Base-by-base conservation (phyloP, 192 early-diverging fungal species). In the Phlyctochytrium arcticum region DNA sequence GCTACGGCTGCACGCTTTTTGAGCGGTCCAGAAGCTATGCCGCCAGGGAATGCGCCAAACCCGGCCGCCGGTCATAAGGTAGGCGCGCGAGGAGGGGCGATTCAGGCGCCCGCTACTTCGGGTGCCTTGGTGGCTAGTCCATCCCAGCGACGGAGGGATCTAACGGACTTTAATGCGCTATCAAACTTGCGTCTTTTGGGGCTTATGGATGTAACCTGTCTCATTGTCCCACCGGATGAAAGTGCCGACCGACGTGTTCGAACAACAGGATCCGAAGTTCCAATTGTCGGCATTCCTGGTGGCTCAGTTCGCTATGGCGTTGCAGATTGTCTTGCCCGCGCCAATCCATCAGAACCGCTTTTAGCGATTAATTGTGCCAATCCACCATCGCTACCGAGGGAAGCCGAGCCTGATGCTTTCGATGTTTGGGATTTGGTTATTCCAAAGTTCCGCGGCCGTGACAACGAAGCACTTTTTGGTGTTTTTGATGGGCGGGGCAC, bases 391-490 rank as follows among this genome's bases (percentile, higher is more conserved):
- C 10, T 27, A 21, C 3, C 66, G 2, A 34, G n/a, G 36, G 36
- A 54, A 21, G 21, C 36, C 5, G 67, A 67, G 9, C 76, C 77
- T 29, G 86, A 90, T 21, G 80, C 85, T 47, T 69, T 95, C 6
- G 83, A 87, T 3, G 82, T 88, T 12, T 93, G 92, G 91, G 93
- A 95, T 68, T 68, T 92, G 10, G 93, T 92, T 5, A 81, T 89
- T 68, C 89, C 93, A 12, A 80, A 88, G 39, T 91, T 95, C 66
- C 78, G 91, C 35, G 86, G 82, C 36, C 76, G 85, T n/a, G 90
- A 92, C 30, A 91, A 95, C 61, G 93, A 95, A 65, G 89, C 87
- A 32, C 60, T 95, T 1, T 94, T 95, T 80, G 93, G 89, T 6
- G 63, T 95, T 6, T 95, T 93, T 75, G 90, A 95, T 58, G 89